These are phyloP conservation scores for Astragalus glycyphyllos DNA, from an alignment of 306 rosid genomes.

Conservation along the genomic window DNA sequence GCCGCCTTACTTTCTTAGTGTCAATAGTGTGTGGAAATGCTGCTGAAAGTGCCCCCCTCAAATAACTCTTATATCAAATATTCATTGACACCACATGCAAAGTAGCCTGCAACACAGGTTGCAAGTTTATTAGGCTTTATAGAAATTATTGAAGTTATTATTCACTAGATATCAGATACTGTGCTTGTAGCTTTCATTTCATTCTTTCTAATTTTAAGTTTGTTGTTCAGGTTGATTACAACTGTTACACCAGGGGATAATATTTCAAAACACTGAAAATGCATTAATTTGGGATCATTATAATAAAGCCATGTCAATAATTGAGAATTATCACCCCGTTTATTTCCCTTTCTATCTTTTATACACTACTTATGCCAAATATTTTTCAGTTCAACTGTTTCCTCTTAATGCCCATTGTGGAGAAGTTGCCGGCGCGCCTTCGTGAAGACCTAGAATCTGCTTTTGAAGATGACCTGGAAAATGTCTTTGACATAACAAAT, in stretches of 20 bases:
- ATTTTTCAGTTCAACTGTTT: conserved; percentile 93
- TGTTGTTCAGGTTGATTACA: too few relatives aligned
- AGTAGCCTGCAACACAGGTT: conserved; percentile 9
- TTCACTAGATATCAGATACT: not conserved
- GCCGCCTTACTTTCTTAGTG: conserved; percentile 54
- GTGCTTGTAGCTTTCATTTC: too few relatives aligned
- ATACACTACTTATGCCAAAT: conserved; percentile 36
- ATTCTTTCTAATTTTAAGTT: too few relatives aligned
- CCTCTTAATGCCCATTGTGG: conserved; percentile 97
- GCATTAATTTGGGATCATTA: conserved; percentile 3
- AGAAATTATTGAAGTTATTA: not conserved
- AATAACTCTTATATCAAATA: conserved; percentile 23
- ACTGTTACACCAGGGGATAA: not conserved
- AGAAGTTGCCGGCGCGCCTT: conserved; percentile 92
- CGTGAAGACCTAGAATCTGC: conserved; percentile 93
- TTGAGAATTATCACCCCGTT: conserved; percentile 16
- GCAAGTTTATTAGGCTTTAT: not conserved
- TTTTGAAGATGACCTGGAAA: conserved; percentile 86
- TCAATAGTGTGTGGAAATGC: conserved; percentile 2
- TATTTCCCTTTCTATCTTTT: conserved; percentile 15
- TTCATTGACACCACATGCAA: conserved; percentile 15
- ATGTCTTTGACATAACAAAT: conserved; percentile 84
- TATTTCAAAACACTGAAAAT: conserved; percentile 22
- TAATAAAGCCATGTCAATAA: conserved; percentile 1
- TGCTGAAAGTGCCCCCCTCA: conserved; percentile 22